phyloP scores from a whole-genome alignment of 2,329 filamentous ascomycete species.

The Ophiostoma novo-ulmi region DNA sequence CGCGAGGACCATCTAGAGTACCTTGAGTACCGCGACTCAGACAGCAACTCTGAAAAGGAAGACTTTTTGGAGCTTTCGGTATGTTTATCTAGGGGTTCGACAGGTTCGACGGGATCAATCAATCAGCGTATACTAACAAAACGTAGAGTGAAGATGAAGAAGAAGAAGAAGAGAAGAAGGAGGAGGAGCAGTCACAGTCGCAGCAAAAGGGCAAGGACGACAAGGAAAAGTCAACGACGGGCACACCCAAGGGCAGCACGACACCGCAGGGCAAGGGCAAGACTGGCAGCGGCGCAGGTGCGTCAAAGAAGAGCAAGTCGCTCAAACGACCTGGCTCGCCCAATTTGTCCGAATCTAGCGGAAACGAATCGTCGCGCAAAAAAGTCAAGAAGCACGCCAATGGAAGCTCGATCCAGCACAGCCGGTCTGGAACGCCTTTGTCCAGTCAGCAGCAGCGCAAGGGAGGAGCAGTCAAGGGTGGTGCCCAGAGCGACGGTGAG shows the following conservation, averaged over 20 bases:
- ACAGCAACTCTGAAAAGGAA: constrained; percentile 52
- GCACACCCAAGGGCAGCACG: constrained; percentile 64
- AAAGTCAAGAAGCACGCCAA: constrained; percentile 61
- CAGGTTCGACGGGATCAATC: no score
- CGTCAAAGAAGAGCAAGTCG: constrained; percentile 52
- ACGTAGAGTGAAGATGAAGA: constrained; percentile 39
- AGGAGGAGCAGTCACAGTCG: constrained; percentile 54
- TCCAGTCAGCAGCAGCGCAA: constrained; percentile 42
- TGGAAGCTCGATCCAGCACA: constrained; percentile 44
- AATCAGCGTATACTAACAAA: neutral
- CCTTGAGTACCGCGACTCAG: constrained; percentile 80
- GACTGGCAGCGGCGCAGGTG: constrained; percentile 35
- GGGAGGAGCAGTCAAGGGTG: constrained; percentile 37
- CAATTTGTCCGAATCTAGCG: constrained; percentile 82
- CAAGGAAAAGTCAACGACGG: constrained; percentile 43
- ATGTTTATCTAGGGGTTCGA: constrained; percentile 22
- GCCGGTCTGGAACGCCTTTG: constrained; percentile 53
- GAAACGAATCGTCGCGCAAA: constrained; percentile 81
- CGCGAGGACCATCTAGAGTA: constrained; percentile 85
- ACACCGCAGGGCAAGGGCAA: constrained; percentile 47
- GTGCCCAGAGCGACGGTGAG: constrained; percentile 65
- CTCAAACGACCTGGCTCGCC: constrained; percentile 84
- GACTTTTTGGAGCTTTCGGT: constrained; percentile 34
- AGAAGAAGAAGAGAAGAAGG: constrained; percentile 37
- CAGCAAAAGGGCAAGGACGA: constrained; percentile 46